Evolutionary conservation across 2,329 filamentous ascomycete species (phyloP).

Genomic region (Sporothrix variecibatus): DNA sequence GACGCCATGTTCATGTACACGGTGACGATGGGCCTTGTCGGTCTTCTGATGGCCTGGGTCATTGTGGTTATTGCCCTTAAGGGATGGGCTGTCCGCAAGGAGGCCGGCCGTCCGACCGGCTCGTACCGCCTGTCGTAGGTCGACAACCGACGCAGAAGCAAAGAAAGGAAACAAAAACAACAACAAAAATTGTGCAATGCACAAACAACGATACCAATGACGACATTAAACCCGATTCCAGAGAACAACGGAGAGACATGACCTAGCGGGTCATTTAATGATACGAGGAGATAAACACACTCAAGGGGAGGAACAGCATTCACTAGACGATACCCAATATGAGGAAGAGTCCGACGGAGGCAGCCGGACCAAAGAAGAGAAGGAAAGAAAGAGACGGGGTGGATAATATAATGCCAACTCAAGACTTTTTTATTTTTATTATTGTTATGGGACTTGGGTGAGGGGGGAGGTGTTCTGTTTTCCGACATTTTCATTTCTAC

Average conservation of each 20-base stretch:
- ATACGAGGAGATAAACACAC: neutral
- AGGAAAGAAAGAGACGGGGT: neutral
- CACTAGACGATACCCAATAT: neutral
- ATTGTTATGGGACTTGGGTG: neutral
- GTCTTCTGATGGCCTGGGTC: slow-evolving; percentile 82
- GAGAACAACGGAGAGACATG: neutral
- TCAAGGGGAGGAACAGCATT: neutral
- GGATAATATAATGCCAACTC: neutral
- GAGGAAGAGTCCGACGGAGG: neutral
- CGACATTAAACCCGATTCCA: neutral
- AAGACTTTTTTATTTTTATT: neutral
- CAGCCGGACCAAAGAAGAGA: neutral
- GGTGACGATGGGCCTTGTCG: slow-evolving; percentile 79
- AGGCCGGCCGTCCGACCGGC: slow-evolving; percentile 37
- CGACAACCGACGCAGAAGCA: neutral
- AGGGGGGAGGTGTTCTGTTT: neutral
- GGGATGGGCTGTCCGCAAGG: slow-evolving; percentile 71
- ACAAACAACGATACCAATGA: neutral
- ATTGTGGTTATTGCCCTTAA: slow-evolving; percentile 79
- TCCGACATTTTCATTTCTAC: neutral
- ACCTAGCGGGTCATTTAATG: neutral
- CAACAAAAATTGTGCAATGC: neutral
- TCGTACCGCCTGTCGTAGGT: slow-evolving; percentile 30
- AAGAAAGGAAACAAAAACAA: neutral
- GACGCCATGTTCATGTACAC: slow-evolving; percentile 96